Percentiles rank a stretch among this genome's conserved stretches.
These are phyloP conservation scores for Magnolia kwangsiensis DNA, from an alignment of 164 flowering plant species.

Conservation along the genomic window DNA sequence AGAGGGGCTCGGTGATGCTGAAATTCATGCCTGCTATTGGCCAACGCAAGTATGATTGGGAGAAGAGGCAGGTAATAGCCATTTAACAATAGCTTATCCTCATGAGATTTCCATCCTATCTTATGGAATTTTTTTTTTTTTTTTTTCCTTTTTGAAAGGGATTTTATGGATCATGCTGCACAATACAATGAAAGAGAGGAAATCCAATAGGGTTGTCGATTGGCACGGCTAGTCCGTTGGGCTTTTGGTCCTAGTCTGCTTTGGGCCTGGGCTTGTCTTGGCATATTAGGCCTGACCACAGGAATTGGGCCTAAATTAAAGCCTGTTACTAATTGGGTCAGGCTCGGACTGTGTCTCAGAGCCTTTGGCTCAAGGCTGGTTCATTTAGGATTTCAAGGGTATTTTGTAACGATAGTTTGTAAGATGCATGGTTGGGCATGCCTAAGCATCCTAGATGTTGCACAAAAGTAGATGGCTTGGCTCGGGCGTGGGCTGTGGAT, in stretches of 20 bases:
- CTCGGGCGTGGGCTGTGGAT: no score
- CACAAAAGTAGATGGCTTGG: not conserved
- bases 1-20: conserved; percentile 59
- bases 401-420: not conserved
- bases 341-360: not conserved
- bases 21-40: conserved; percentile 64
- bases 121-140: no score
- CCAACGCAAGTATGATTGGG: conserved; percentile 81
- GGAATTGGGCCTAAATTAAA: not conserved
- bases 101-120: not conserved
- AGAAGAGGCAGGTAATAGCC: conserved; percentile 61
- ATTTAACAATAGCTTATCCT: not conserved
- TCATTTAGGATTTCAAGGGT: not conserved
- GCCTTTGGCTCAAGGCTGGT: not conserved
- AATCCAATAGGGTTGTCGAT: not conserved
- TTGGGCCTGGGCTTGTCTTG: not conserved
- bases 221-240: no score
- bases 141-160: no score
- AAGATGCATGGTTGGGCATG: not conserved
- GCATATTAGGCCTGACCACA: not conserved
- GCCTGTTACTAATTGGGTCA: no score
- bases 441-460: not conserved
- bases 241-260: not conserved
- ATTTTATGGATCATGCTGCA: not conserved
- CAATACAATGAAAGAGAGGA: not conserved